Conservation (phyloP, 2,329 filamentous ascomycete species). For the Penicillium sp. region DNA sequence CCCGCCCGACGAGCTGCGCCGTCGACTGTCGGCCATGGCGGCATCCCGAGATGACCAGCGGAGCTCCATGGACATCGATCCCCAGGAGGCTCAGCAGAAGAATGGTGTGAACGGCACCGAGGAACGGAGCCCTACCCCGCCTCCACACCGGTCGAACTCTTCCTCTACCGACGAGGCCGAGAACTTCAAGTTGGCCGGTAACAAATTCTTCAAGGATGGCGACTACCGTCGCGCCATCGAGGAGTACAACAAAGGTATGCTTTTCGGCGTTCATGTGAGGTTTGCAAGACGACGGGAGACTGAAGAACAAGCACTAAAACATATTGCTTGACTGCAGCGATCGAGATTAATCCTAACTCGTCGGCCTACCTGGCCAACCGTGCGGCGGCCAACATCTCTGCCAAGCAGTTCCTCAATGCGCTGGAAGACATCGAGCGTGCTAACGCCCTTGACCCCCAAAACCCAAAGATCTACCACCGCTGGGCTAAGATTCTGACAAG, state of each 20-base stretch:
- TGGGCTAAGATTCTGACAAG: slow-evolving; percentile 85
- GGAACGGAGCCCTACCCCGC: slow-evolving; percentile 45
- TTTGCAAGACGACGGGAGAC: neutral
- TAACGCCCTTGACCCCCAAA: slow-evolving; percentile 76
- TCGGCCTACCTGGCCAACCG: slow-evolving; percentile 91
- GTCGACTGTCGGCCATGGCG: slow-evolving; percentile 57
- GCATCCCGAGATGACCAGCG: slow-evolving; percentile 46
- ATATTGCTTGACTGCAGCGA: slow-evolving; percentile 54
- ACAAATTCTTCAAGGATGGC: slow-evolving; percentile 94
- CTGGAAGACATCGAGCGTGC: slow-evolving; percentile 82
- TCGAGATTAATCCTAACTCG: slow-evolving; percentile 79
- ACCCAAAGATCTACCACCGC: slow-evolving; percentile 81
- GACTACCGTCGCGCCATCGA: slow-evolving; percentile 83
- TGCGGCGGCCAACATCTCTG: slow-evolving; percentile 88
- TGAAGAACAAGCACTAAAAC: slow-evolving; percentile 5
- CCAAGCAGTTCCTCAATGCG: slow-evolving; percentile 70
- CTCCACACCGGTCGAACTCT: slow-evolving; percentile 46
- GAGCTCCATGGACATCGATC: slow-evolving; percentile 72
- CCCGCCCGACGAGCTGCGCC: slow-evolving; percentile 79
- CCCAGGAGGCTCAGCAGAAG: slow-evolving; percentile 48
- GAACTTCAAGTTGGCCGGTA: slow-evolving; percentile 84
- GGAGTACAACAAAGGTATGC: slow-evolving; percentile 88
- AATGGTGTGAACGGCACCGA: slow-evolving; percentile 34
- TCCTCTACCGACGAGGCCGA: slow-evolving; percentile 71
- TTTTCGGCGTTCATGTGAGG: neutral